Conservation (phyloP, 768 basidiomycete species). For the Cystofilobasidium ferigula region DNA sequence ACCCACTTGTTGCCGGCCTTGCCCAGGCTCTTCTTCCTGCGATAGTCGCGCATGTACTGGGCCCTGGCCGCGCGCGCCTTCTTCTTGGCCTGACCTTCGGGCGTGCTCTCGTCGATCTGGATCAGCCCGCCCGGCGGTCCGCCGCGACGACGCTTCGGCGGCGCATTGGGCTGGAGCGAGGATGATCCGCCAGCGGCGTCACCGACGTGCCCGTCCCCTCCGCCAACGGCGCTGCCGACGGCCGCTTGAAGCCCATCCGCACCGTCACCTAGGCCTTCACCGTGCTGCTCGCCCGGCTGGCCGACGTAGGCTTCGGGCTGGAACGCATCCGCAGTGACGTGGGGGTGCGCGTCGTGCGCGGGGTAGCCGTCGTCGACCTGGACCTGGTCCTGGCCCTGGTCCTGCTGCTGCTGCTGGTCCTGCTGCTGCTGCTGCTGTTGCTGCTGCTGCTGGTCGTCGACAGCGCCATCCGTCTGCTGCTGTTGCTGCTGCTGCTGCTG, state of each 20-base stretch:
- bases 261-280: too few species aligned
- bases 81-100: slow-evolving; percentile 10
- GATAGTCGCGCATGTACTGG: slow-evolving; percentile 8
- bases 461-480: neutral
- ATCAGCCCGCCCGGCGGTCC: neutral
- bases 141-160: neutral
- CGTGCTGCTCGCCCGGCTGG: too few species aligned
- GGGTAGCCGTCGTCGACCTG: neutral
- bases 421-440: neutral
- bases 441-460: neutral
- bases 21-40: slow-evolving; percentile 10
- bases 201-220: neutral
- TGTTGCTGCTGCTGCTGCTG: neutral
- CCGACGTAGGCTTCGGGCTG: too few species aligned
- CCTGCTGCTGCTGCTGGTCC: too few species aligned
- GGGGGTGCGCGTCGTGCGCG: too few species aligned
- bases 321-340: too few species aligned
- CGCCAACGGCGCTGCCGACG: neutral
- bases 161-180: too few species aligned
- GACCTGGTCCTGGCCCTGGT: too few species aligned
- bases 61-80: slow-evolving; percentile 1
- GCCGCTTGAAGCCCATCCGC: too few species aligned
- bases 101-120: slow-evolving; percentile 2
- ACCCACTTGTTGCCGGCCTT: slow-evolving; percentile 2
- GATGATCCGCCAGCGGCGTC: neutral